phyloP scores from a whole-genome alignment of 139 green algal species.

The Tetradesmus lagerheimii region DNA sequence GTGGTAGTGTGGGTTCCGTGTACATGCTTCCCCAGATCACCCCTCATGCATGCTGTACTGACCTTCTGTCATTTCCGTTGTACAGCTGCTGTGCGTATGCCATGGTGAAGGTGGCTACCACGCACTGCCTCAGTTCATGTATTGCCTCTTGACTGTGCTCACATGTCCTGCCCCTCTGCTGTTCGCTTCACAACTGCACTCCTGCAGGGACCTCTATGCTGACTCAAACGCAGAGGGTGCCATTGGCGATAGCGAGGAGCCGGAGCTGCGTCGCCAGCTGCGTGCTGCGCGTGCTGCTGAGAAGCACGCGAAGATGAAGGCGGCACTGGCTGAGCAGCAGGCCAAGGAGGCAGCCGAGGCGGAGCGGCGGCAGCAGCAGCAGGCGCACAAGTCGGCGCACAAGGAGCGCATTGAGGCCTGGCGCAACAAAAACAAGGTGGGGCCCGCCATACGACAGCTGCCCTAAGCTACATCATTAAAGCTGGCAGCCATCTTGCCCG shows the following conservation, averaged over 20 bases:
- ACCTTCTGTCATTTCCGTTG: too few relatives aligned
- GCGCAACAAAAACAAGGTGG: slow-evolving; percentile 78
- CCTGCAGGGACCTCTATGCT: slow-evolving; percentile 48
- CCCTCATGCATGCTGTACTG: too few relatives aligned
- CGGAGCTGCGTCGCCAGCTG: slow-evolving; percentile 51
- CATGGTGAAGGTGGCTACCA: too few relatives aligned
- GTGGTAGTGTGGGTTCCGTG: too few relatives aligned
- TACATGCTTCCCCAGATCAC: too few relatives aligned
- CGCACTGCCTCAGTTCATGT: too few relatives aligned
- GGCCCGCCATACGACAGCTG: too few relatives aligned
- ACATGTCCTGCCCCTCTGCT: background rate
- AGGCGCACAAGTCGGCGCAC: slow-evolving; percentile 68
- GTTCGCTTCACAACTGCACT: background rate
- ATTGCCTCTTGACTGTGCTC: background rate
- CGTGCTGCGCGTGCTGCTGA: slow-evolving; percentile 57
- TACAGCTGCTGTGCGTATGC: too few relatives aligned
- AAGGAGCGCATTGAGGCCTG: slow-evolving; percentile 77
- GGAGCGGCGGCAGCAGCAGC: slow-evolving; percentile 64
- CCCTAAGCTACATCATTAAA: too few relatives aligned
- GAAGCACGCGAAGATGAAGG: slow-evolving; percentile 69
- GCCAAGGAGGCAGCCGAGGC: slow-evolving; percentile 69
- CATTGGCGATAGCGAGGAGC: slow-evolving; percentile 36
- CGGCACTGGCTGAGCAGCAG: slow-evolving; percentile 63
- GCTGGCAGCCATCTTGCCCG: too few relatives aligned
- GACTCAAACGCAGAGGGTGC: background rate